Percentiles rank a stretch among this genome's conserved stretches.
These are phyloP conservation scores for Cyberlindnera americana DNA, from an alignment of 805 yeast genomes.

Conservation along the genomic window DNA sequence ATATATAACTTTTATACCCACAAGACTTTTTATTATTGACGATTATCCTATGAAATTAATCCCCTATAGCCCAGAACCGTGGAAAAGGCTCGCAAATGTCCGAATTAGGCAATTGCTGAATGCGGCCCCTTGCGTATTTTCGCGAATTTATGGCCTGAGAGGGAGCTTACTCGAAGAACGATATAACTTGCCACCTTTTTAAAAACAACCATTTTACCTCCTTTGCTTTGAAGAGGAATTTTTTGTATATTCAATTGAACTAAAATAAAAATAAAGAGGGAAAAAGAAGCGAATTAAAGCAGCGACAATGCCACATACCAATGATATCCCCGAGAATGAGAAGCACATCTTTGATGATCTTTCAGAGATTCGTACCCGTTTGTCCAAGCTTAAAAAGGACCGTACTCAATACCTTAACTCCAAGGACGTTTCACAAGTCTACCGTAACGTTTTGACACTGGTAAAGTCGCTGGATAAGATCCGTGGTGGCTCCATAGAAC, in stretches of 20 bases:
- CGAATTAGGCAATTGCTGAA: too few relatives aligned
- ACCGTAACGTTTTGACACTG: conserved; percentile 51
- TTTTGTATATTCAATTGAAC: too few relatives aligned
- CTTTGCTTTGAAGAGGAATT: too few relatives aligned
- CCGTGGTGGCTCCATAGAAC: conserved; percentile 23
- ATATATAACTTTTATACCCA: too few relatives aligned
- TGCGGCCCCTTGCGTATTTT: neutral
- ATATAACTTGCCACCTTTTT: conserved; percentile 1
- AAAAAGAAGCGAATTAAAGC: too few relatives aligned
- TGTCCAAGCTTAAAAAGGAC: conserved; percentile 55
- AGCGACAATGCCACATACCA: conserved; percentile 32
- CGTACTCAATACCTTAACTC: conserved; percentile 63
- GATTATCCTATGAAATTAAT: too few relatives aligned
- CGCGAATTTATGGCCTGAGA: conserved; percentile 5
- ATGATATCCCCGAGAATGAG: conserved; percentile 36
- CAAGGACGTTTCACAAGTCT: conserved; percentile 58
- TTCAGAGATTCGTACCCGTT: conserved; percentile 37
- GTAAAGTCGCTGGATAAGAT: conserved; percentile 51
- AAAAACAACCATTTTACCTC: too few relatives aligned
- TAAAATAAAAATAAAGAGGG: too few relatives aligned
- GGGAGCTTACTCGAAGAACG: too few relatives aligned
- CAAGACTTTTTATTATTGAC: too few relatives aligned
- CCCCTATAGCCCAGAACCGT: too few relatives aligned
- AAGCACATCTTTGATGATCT: conserved; percentile 38
- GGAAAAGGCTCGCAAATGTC: too few relatives aligned